Conservation (phyloP, 2,329 filamentous ascomycete species). For the Verticillium albo-atrum region DNA sequence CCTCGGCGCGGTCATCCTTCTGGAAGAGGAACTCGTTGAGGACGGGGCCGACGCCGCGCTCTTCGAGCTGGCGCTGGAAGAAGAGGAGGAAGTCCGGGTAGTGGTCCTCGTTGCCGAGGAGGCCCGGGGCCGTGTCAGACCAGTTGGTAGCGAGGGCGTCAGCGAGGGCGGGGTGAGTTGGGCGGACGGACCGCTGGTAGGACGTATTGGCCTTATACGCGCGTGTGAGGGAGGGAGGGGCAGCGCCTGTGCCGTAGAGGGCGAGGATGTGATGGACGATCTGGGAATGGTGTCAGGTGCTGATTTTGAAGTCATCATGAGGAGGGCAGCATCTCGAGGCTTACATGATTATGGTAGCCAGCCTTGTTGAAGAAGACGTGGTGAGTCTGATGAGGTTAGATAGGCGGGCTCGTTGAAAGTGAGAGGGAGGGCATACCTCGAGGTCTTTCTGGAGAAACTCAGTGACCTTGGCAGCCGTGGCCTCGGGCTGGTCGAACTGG, state of each 20-base stretch:
- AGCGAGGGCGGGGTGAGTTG: constrained; percentile 44
- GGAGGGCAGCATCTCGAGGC: too few species aligned
- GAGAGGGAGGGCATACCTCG: constrained; percentile 34
- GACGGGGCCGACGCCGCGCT: constrained; percentile 31
- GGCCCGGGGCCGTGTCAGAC: constrained; percentile 44
- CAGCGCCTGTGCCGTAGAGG: constrained; percentile 70
- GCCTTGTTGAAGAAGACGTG: constrained; percentile 76
- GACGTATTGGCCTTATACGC: constrained; percentile 60
- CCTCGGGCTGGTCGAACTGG: constrained; percentile 42
- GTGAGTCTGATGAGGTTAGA: constrained; percentile 36
- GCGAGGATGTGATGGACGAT: constrained; percentile 72
- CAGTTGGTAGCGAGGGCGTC: constrained; percentile 51
- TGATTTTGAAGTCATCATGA: too few species aligned
- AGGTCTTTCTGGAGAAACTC: constrained; percentile 74
- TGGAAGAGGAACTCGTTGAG: constrained; percentile 62
- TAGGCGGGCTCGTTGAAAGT: not conserved
- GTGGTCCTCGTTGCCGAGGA: constrained; percentile 56
- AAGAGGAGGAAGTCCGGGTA: constrained; percentile 75
- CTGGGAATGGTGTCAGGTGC: constrained; percentile 20
- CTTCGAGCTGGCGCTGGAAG: constrained; percentile 65
- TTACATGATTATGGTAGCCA: constrained; percentile 78
- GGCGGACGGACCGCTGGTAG: constrained; percentile 59
- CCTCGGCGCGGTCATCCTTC: constrained; percentile 59
- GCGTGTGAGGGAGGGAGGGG: constrained; percentile 50
- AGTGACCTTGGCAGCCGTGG: constrained; percentile 58